Base-by-base conservation (phyloP, 495 filamentous ascomycete genomes). In the Penicillium dipodomyicola region DNA sequence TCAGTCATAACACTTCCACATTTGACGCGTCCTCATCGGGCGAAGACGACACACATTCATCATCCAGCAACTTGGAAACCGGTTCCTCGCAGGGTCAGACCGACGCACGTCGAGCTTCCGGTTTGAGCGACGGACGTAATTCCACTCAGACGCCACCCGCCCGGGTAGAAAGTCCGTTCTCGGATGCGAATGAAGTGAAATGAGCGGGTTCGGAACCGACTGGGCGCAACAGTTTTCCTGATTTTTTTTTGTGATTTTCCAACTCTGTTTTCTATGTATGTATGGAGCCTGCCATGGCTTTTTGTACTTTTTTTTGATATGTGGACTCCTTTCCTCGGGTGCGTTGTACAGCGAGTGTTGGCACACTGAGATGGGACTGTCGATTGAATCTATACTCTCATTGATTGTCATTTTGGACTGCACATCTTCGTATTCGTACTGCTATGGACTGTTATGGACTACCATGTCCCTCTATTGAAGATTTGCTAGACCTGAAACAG, bases 71-170 rank as follows among this genome's bases (percentile, higher is more conserved):
- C 37, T 54, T 72, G 12, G 77, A 80, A 22, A 77, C 83, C 52
- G 79, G 83, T 5, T 84, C 85, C 0, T 88, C 87, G 64, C 72
- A 77, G 15, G 83, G 88, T 53, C 79, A 82, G 42, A 33, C 56
- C 35, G 46, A 52, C 11, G 52, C 58, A 49, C 33, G 50, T 33
- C 58, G 58, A 46, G 56, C 65, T n/a, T 59, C 70, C 20, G 54
- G 56, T 15, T 56, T 59, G 14, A 53, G 49, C 15, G 49, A 63
- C 20, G 60, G 64, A 41, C 50, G 65, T 32, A 60, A 60, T 44
- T 69, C 70, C 14, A 67, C 52, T 55, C 63, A 62, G 35, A 56
- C 60, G 25, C 67, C 70, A 15, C 71, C 67, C 14, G 57, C 61
- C 4, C 69, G 69, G 20, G 72, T 71, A 27, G 61, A 72, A 42